Evolutionary conservation across 768 basidiomycete species (phyloP).

Genomic region (Kondoa subrosea): DNA sequence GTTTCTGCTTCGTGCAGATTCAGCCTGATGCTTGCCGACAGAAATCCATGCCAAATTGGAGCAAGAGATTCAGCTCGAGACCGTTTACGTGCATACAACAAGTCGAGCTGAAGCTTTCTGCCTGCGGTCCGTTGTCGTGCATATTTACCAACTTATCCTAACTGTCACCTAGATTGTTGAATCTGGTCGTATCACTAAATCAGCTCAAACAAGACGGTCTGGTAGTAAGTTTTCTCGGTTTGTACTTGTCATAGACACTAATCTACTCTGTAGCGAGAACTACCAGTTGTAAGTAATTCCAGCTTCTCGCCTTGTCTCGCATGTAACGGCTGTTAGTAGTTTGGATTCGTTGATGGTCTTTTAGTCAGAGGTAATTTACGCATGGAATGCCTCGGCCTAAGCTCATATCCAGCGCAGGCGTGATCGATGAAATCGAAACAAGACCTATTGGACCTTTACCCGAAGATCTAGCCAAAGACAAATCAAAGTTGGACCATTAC

Average conservation of each 20-base stretch:
- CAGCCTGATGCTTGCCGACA: background rate
- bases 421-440: conserved; percentile 3
- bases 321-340: background rate
- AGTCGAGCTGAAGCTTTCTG: background rate
- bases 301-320: background rate
- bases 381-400: background rate
- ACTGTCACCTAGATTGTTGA: background rate
- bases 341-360: background rate
- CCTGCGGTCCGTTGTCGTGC: background rate
- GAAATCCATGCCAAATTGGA: conserved; percentile 6
- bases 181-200: background rate
- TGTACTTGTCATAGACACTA: background rate
- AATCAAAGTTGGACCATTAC: conserved; percentile 5
- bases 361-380: background rate
- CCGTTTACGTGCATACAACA: background rate
- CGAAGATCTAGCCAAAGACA: conserved; percentile 4
- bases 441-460: background rate
- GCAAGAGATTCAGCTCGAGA: background rate
- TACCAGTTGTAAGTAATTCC: background rate
- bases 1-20: too few species aligned
- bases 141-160: background rate
- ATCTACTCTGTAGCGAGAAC: background rate
- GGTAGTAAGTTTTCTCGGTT: background rate
- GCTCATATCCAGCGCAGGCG: background rate
- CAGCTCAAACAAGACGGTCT: background rate